phyloP scores from a whole-genome alignment of 2,329 filamentous ascomycete species.

The Pseudogymnoascus destructans region DNA sequence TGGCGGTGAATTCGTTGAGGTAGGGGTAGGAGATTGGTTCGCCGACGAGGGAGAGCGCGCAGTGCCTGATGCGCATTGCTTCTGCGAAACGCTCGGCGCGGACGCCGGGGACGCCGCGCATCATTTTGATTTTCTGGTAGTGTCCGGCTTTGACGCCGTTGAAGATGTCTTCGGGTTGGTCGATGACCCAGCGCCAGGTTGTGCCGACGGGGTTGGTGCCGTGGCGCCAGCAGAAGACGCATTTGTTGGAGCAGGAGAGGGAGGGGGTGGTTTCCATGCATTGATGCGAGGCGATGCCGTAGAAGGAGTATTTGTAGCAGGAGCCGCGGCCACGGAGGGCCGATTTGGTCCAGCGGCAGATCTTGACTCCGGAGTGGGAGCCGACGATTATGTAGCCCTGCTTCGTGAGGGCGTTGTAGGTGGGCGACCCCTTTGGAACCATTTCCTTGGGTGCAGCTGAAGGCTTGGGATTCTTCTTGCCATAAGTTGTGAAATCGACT shows the following conservation, averaged over 20 bases:
- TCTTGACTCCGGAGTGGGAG: constrained; percentile 91
- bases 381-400: constrained; percentile 94
- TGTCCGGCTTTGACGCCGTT: constrained; percentile 80
- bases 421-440: constrained; percentile 84
- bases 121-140: constrained; percentile 96
- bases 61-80: constrained; percentile 86
- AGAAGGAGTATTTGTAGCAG: constrained; percentile 97
- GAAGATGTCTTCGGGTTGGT: constrained; percentile 82
- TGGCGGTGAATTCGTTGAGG: constrained; percentile 78
- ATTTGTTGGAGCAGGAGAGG: constrained; percentile 93
- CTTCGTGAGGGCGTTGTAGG: constrained; percentile 79
- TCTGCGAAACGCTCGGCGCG: constrained; percentile 84
- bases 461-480: constrained; percentile 34
- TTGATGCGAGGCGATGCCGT: constrained; percentile 89
- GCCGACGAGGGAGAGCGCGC: constrained; percentile 80
- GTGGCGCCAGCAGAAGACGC: constrained; percentile 97
- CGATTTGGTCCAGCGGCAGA: constrained; percentile 97
- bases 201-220: constrained; percentile 95
- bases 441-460: constrained; percentile 59
- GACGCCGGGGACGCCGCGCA: constrained; percentile 86
- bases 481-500: constrained; percentile 74
- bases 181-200: constrained; percentile 92
- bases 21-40: constrained; percentile 98
- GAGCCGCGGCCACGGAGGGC: constrained; percentile 84
- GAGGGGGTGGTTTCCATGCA: constrained; percentile 98